These are phyloP conservation scores for Pichia cactophila DNA, from an alignment of 1,139 yeast species.

Conservation along the genomic window DNA sequence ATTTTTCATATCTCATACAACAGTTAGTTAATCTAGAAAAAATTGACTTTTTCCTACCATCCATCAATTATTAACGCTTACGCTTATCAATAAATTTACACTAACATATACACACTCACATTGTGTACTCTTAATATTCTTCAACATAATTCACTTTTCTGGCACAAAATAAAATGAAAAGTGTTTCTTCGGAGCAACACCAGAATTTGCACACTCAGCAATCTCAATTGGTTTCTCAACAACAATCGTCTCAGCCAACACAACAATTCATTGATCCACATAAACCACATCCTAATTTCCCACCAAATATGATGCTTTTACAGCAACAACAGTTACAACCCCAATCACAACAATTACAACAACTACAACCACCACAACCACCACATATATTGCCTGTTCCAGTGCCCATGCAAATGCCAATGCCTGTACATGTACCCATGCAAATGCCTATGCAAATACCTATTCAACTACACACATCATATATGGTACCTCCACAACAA, in stretches of 20 bases:
- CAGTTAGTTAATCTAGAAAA: no score
- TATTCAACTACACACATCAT: not conserved
- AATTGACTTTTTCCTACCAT: no score
- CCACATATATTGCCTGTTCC: not conserved
- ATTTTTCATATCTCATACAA: no score
- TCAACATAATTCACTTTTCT: not conserved
- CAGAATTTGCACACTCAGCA: not conserved
- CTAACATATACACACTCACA: no score
- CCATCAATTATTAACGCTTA: no score
- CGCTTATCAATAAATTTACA: no score
- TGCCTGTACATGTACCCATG: not conserved
- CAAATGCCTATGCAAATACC: not conserved
- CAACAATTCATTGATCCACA: not conserved
- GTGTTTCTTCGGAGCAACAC: not conserved
- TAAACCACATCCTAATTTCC: not conserved
- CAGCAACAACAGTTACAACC: constrained; percentile 4
- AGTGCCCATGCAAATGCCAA: not conserved
- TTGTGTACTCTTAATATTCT: no score
- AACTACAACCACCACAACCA: constrained; percentile 2
- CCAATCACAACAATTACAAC: constrained; percentile 1
- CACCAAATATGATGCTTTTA: not conserved
- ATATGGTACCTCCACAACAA: not conserved
- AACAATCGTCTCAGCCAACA: not conserved
- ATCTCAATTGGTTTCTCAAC: not conserved
- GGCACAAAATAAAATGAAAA: not conserved